These are phyloP conservation scores for Cardamine chenopodiifolia DNA, from an alignment of 345 rosid genomes.

Conservation along the genomic window DNA sequence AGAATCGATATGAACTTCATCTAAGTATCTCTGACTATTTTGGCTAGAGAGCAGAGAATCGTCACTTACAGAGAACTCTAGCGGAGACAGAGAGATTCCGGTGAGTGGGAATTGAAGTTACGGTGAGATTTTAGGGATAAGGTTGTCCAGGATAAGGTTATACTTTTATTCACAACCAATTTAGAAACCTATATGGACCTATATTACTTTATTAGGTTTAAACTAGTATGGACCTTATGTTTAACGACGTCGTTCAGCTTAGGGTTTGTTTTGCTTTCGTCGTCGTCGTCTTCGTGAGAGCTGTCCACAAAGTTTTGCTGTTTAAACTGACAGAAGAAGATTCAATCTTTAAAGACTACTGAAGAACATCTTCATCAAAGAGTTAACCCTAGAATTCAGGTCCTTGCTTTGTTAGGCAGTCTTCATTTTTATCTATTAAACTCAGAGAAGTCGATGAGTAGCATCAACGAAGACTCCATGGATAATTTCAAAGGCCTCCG, in stretches of 20 bases:
- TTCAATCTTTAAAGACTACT: too few species aligned
- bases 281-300: constrained; percentile 16
- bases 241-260: background rate
- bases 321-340: background rate
- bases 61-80: constrained; percentile 26
- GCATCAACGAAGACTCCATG: constrained; percentile 45
- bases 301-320: background rate
- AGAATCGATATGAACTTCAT: background rate
- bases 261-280: constrained; percentile 15
- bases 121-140: constrained; percentile 49
- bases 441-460: constrained; percentile 10
- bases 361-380: background rate
- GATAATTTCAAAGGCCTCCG: constrained; percentile 63
- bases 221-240: background rate
- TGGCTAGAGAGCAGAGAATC: background rate
- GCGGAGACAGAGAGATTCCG: constrained; percentile 7
- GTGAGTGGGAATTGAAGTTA: constrained; percentile 11
- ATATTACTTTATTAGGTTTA: background rate
- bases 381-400: constrained; percentile 3
- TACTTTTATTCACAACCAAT: constrained; percentile 11
- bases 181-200: background rate
- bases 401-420: background rate
- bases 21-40: background rate
- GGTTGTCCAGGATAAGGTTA: constrained; percentile 46
- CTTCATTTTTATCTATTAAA: background rate